Evolutionary conservation across 2,329 filamentous ascomycete genomes (phyloP), one percentile per base, ranked within the genome.

Genomic region (Xylaria sp.): DNA sequence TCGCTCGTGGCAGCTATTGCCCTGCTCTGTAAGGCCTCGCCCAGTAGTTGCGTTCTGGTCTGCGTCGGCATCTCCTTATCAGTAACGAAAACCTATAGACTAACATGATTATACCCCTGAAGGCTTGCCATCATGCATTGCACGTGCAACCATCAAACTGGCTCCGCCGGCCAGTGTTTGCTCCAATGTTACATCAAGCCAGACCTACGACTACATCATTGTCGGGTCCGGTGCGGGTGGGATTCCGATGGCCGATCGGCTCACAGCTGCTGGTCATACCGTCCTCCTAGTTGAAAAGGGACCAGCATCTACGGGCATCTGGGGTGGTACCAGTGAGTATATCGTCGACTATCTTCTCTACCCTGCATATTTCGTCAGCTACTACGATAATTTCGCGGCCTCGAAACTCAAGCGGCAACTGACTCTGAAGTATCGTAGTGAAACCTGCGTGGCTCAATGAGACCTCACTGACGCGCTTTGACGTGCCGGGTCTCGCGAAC

Each of bases 401-500:
- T 34, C 28, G 7, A 34, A 18, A 28, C 28, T 6, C 28, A 28
- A n/a, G 23, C 23, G 13, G 5, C 2, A 28, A 18, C 39, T 58
- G 18, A 58, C 37, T 31, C 10, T 10, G n/a, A 28, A n/a, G 23
- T 58, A 23, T 28, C 18, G 20, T 58, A 58, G 84, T 90, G 82
- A 87, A 85, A 70, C 87, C 89, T 0, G 79, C 80, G 15, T 79
- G 77, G 77, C 85, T 90, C 31, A 81, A 85, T 51, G 86, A 85
- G 59, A 88, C 87, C n/a, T 87, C 88, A 39, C 79, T 92, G 28
- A 92, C 90, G 1, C 89, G 90, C 58, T 92, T 92, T 74, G 91
- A 93, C 75, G 87, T 92, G 9, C 91, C 91, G 0, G 90, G 90
- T 67, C 86, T 92, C 69, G 91, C 89, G 79, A 92, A 92, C 78